Percentiles rank a stretch among this genome's conserved stretches.
Conservation (phyloP, 768 basidiomycete species). For the Sporobolomyces phaffii region DNA sequence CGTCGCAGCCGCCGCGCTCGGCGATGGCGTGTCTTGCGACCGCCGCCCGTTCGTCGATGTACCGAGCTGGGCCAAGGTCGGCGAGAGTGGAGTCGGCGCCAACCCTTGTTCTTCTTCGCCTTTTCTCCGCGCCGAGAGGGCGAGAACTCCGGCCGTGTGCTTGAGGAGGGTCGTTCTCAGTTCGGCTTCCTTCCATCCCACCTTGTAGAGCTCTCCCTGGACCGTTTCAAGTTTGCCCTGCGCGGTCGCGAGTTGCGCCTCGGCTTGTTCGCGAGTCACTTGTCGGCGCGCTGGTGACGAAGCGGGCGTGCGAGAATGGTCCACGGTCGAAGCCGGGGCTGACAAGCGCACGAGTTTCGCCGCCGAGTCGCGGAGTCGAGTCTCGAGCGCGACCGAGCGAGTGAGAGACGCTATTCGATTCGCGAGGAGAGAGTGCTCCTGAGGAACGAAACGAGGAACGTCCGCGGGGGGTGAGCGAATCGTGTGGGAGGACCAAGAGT, state of each 20-base stretch:
- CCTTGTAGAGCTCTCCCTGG: constrained; percentile 64
- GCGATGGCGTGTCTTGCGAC: background rate
- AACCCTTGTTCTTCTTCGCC: constrained; percentile 48
- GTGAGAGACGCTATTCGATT: constrained; percentile 61
- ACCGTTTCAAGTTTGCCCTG: constrained; percentile 64
- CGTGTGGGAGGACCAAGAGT: too few species aligned
- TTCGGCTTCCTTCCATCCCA: constrained; percentile 62
- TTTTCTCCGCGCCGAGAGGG: constrained; percentile 61
- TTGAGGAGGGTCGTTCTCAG: constrained; percentile 63
- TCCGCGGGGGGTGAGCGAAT: too few species aligned
- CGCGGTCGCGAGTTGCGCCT: constrained; percentile 67
- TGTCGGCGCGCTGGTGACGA: constrained; percentile 42
- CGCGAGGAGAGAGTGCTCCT: constrained; percentile 71
- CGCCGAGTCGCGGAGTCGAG: constrained; percentile 81
- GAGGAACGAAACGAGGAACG: background rate
- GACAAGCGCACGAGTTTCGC: constrained; percentile 67
- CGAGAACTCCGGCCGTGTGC: constrained; percentile 76
- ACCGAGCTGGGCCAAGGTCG: background rate
- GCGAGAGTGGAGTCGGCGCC: background rate
- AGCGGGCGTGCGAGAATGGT: background rate
- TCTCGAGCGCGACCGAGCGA: constrained; percentile 72
- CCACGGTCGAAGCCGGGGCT: background rate
- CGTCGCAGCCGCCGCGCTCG: constrained; percentile 28
- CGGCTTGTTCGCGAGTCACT: constrained; percentile 53
- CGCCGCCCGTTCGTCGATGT: background rate